Percentiles rank a stretch among this genome's conserved stretches.
These are phyloP conservation scores for Lasiodiplodia gonubiensis DNA, from an alignment of 2,329 filamentous ascomycete genomes.

Conservation along the genomic window DNA sequence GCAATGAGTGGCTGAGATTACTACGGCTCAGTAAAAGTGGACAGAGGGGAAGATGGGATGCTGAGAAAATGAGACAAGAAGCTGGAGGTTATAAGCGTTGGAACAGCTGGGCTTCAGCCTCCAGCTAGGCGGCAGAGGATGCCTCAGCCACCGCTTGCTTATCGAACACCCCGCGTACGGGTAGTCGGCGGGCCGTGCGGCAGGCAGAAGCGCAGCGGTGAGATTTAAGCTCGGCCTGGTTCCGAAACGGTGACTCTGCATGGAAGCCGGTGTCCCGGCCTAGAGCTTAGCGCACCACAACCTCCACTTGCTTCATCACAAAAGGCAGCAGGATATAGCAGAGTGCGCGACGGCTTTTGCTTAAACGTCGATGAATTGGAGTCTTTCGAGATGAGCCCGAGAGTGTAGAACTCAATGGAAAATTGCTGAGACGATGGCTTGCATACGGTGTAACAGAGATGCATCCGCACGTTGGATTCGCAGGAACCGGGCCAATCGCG, in stretches of 20 bases:
- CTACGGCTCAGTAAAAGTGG: background rate
- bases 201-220: conserved; percentile 5
- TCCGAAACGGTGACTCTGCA: background rate
- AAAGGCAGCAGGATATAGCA: background rate
- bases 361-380: too few species aligned
- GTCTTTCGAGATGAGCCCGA: too few species aligned
- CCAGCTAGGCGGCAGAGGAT: background rate
- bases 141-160: conserved; percentile 5
- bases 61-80: background rate
- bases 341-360: background rate
- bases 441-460: background rate
- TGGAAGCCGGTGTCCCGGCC: background rate
- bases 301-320: background rate
- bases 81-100: background rate
- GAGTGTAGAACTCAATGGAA: background rate
- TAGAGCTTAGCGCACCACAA: background rate
- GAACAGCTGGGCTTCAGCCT: background rate
- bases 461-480: background rate
- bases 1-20: background rate
- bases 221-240: background rate
- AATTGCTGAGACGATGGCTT: background rate
- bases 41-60: background rate
- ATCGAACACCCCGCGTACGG: background rate
- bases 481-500: background rate
- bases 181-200: background rate